Evolutionary conservation across 1,139 yeast species (phyloP), one percentile per base, ranked within the genome.

Genomic region (Entelexis paramagnoliae): DNA sequence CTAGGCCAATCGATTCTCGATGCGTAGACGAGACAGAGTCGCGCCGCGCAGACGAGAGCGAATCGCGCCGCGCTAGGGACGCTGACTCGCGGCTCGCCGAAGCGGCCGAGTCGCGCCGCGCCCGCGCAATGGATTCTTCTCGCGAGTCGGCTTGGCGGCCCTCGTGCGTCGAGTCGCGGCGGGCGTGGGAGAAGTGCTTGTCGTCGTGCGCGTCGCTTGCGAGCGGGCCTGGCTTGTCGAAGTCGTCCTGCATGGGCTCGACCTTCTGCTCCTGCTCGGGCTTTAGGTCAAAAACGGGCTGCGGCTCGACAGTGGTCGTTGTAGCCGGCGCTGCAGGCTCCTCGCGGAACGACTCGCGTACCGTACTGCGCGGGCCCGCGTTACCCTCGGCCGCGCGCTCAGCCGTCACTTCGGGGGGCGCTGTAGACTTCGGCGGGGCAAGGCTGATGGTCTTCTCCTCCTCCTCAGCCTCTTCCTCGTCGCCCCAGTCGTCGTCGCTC

Each of bases 381-480:
- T 14, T 5, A 11, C 36, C 42, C 43, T 20, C 40, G 7, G 36
- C 36, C 17, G 49, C 35, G 4, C 6, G n/a, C 29, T 40, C 35
- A n/a, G 38, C 50, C 13, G 30, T 26, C n/a, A 34, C 41, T 40
- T 26, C 40, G 13, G 32, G 46, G 1, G 47, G 46, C 17, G 28
- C 33, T 7, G 33, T 32, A 4, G 24, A 19, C 28, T 33, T 36
- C 9, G 54, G 55, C n/a, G 53, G 46, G 3, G 52, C 58, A 8
- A 55, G 40, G 13, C n/a, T 22, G 42, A 56, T 56, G 20, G 50
- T 32, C 38, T 56, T 56, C 39, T 46, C 58, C 40, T 36, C 51
- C 20, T 51, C 56, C n/a, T 35, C 40, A 14, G 48, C 56, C 10
- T 36, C 49, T 5, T 46, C 50, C 11, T 51, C 52, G 10, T 48